Evolutionary conservation across 164 flowering plant genomes (phyloP).

Genomic region (Sextonia rubra): DNA sequence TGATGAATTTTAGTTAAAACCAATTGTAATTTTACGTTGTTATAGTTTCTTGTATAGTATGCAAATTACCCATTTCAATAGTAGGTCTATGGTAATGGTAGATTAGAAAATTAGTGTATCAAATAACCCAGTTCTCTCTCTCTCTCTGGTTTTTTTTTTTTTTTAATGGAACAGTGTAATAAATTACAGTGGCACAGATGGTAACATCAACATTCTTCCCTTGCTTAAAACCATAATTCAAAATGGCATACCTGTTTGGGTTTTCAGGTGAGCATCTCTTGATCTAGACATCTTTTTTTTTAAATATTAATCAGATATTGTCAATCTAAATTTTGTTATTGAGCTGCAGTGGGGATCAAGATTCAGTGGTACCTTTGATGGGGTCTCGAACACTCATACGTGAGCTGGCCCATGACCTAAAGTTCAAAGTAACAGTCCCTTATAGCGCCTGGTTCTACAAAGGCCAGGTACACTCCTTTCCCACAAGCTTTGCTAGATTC

Average conservation of each 20-base stretch:
- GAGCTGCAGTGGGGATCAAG: conserved; percentile 85
- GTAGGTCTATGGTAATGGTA: background rate
- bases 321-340: background rate
- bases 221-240: conserved; percentile 60
- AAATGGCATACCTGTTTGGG: conserved; percentile 61
- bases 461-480: conserved; percentile 56
- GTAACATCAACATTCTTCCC: conserved; percentile 72
- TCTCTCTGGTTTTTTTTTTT: background rate
- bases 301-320: background rate
- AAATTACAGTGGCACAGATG: conserved; percentile 61
- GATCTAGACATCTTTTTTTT: background rate
- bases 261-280: conserved; percentile 59
- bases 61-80: too few species aligned
- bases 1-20: too few species aligned
- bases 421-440: conserved; percentile 68
- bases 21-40: too few species aligned
- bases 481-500: too few species aligned
- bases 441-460: conserved; percentile 93
- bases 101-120: too few species aligned
- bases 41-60: too few species aligned
- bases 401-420: conserved; percentile 73
- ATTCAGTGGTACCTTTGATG: conserved; percentile 80
- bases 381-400: conserved; percentile 81
- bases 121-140: background rate
- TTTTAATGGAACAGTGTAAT: conserved; percentile 13